Evolutionary conservation across 306 rosid genomes (phyloP), one percentile per base, ranked within the genome.

Genomic region (Fagus sylvatica): DNA sequence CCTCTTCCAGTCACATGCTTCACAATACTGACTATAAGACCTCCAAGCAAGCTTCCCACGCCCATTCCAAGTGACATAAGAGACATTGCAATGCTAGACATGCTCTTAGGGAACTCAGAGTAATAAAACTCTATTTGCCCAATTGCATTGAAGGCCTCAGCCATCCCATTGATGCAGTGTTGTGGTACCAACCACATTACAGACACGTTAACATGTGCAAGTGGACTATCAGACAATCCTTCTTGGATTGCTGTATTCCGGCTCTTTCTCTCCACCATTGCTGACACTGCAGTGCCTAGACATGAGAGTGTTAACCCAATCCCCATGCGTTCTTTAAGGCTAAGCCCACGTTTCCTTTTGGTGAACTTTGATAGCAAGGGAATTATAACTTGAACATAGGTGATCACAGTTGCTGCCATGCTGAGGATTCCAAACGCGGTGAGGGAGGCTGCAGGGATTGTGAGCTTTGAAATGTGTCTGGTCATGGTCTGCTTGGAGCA

Each of bases 151-250:
- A 92, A 83, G 2, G 84, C 97, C 83, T 94, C 97, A 1, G 92
- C 97, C 11, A 89, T 30, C 68, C 97, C 97, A 59, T 3, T 17
- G 1, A 94, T 73, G 81, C 91, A 87, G 6, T 86, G 41, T 2
- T 94, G 98, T 0, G 92, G 97, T 1, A 83, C 87, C 8, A 94
- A 56, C 98, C 98, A 94, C 92, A 83, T 73, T 2, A 89, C 93
- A 22, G 93, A 85, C 93, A 92, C 90, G 74, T 56, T 73, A 60
- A 87, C 88, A 10, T 86, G 60, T 0, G 83, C 91, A 6, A 5
- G 16, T 0, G 81, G 81, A 2, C 80, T 69, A 48, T 80, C 55
- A 17, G 68, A 19, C 3, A 85, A 46, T 3, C 96, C 94, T 79
- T 85, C 86, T 0, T 17, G 59, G 42, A 94, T 77, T 11, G 97